Percentiles rank a stretch among this genome's conserved stretches.
Conservation (phyloP, 768 basidiomycete genomes). For the Mycena chlorophos region DNA sequence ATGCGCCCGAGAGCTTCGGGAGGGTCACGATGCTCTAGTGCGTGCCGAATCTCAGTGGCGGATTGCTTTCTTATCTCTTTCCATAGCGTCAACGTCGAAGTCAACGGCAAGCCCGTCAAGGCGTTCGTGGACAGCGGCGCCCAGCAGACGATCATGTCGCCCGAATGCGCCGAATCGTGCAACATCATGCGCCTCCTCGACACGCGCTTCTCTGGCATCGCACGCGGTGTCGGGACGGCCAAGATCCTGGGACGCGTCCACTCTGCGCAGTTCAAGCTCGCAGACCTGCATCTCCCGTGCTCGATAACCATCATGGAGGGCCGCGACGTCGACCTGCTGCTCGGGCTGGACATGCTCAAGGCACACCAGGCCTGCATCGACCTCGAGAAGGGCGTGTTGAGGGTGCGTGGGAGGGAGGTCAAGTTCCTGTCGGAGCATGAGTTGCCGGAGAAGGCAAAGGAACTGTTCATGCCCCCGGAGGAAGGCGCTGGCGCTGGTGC, state of each 20-base stretch:
- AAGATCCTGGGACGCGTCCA: constrained; percentile 93
- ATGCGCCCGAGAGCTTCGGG: constrained; percentile 90
- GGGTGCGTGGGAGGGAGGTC: constrained; percentile 91
- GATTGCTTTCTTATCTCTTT: neutral
- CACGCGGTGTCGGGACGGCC: constrained; percentile 91
- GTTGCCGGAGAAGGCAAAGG: constrained; percentile 78
- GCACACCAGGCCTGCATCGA: constrained; percentile 97
- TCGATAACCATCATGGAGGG: constrained; percentile 97
- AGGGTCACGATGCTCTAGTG: constrained; percentile 96
- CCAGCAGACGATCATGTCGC: constrained; percentile 80
- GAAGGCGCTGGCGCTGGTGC: constrained; percentile 24
- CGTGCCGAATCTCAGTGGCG: constrained; percentile 31
- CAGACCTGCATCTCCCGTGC: constrained; percentile 82
- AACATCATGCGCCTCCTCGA: constrained; percentile 95
- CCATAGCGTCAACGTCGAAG: constrained; percentile 81
- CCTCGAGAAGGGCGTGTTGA: constrained; percentile 81
- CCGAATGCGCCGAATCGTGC: constrained; percentile 8
- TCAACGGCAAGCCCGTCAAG: constrained; percentile 87
- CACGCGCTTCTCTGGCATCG: constrained; percentile 83
- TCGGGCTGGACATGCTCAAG: constrained; percentile 99
- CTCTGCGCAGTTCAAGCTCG: constrained; percentile 87
- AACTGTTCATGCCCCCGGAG: constrained; percentile 31
- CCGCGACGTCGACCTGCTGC: constrained; percentile 88
- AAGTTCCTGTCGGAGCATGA: constrained; percentile 92
- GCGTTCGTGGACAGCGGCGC: constrained; percentile 99